These are phyloP conservation scores for Blastocystis sp. DNA, from an alignment of 352 stramenopile genomes.

Conservation along the genomic window DNA sequence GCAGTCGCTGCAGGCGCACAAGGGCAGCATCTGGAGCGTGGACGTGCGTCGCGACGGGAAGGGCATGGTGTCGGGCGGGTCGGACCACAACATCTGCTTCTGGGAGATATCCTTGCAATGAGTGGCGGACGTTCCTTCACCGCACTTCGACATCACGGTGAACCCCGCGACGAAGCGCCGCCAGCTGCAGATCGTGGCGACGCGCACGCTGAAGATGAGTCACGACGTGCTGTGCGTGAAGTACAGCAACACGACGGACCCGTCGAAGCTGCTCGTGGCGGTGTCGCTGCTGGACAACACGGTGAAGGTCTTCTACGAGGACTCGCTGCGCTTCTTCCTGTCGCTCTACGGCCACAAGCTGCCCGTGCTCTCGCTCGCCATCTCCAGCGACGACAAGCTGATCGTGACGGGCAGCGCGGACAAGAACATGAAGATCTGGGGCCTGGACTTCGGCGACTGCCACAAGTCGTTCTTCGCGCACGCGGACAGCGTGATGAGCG, in stretches of 20 bases:
- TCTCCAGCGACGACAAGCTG: slow-evolving; percentile 93
- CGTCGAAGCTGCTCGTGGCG: slow-evolving; percentile 83
- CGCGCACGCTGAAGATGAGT: slow-evolving; percentile 94
- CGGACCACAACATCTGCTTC: slow-evolving; percentile 97
- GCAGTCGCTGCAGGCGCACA: slow-evolving; percentile 85
- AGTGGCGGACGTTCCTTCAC: neutral
- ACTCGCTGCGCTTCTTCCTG: slow-evolving; percentile 99
- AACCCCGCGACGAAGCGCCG: slow-evolving; percentile 76
- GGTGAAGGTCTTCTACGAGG: slow-evolving; percentile 97
- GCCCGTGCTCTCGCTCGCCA: slow-evolving; percentile 95
- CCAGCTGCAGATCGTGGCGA: slow-evolving; percentile 89
- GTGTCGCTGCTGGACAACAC: slow-evolving; percentile 92
- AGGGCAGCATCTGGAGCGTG: slow-evolving; percentile 93
- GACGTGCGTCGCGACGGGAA: slow-evolving; percentile 89
- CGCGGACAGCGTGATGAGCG: slow-evolving; percentile 94
- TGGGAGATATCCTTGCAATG: slow-evolving; percentile 86
- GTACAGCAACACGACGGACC: slow-evolving; percentile 85
- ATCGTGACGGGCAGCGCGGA: slow-evolving; percentile 94
- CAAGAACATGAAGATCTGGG: slow-evolving; percentile 99
- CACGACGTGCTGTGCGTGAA: slow-evolving; percentile 96
- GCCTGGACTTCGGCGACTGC: slow-evolving; percentile 98
- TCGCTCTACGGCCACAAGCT: slow-evolving; percentile 98
- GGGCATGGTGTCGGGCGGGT: slow-evolving; percentile 90
- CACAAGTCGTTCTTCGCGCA: slow-evolving; percentile 98
- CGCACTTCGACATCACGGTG: slow-evolving; percentile 70